These are phyloP conservation scores for Metarhizium brunneum DNA, from an alignment of 2,329 filamentous ascomycete genomes.

Conservation along the genomic window DNA sequence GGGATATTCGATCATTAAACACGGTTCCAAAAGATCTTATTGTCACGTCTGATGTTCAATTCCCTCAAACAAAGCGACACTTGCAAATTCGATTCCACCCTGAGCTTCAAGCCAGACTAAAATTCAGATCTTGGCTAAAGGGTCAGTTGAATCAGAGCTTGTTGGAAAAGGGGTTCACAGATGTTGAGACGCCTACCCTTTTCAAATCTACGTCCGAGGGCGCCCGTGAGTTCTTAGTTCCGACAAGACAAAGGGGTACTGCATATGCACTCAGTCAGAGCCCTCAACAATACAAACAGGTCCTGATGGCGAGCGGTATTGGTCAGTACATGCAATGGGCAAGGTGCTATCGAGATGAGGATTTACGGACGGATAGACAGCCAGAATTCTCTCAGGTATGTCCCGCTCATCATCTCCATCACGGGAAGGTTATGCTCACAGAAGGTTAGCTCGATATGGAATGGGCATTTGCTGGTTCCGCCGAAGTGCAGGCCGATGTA, in stretches of 20 bases:
- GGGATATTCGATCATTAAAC: conserved; percentile 32
- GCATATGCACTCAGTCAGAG: conserved; percentile 93
- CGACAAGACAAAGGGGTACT: conserved; percentile 63
- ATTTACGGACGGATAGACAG: conserved; percentile 82
- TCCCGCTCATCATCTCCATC: background rate
- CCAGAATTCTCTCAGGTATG: conserved; percentile 87
- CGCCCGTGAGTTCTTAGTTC: conserved; percentile 88
- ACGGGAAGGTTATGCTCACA: background rate
- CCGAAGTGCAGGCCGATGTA: conserved; percentile 23
- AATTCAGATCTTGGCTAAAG: conserved; percentile 55
- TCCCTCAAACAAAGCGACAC: conserved; percentile 67
- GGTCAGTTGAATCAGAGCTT: conserved; percentile 45
- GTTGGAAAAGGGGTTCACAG: conserved; percentile 50
- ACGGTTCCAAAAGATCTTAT: conserved; percentile 54
- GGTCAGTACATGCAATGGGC: conserved; percentile 85
- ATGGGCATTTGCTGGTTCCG: conserved; percentile 69
- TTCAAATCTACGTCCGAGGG: conserved; percentile 98
- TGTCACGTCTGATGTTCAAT: conserved; percentile 64
- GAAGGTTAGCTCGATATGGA: conserved; percentile 70
- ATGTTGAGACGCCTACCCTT: conserved; percentile 85
- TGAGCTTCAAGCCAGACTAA: conserved; percentile 57
- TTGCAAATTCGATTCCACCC: conserved; percentile 73
- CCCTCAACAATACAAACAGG: conserved; percentile 97
- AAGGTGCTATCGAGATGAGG: conserved; percentile 90
- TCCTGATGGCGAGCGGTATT: conserved; percentile 87